A percentile compares a stretch with the other conserved stretches of the same genome.
phyloP scores from a whole-genome alignment of 257 asterid species.

The Przewalskia tangutica region DNA sequence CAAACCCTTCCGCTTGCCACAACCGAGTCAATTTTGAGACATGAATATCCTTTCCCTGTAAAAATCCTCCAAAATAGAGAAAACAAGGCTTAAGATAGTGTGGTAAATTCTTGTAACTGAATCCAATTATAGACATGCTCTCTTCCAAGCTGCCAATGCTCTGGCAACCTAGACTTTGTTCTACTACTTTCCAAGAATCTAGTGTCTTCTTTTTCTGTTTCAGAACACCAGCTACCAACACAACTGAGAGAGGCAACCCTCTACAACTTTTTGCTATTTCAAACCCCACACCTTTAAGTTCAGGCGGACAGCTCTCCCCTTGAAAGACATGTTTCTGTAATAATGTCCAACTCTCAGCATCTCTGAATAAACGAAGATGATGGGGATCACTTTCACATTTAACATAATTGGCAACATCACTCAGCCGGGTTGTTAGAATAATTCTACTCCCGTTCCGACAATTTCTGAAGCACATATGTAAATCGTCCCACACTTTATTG shows the following conservation, averaged over 20 bases:
- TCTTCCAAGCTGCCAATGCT: background rate
- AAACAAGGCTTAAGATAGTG: slow-evolving; percentile 13
- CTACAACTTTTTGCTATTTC: background rate
- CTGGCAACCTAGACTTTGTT: background rate
- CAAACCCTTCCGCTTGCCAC: slow-evolving; percentile 18
- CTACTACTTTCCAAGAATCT: background rate
- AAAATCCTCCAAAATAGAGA: slow-evolving; percentile 8
- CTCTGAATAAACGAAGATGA: slow-evolving; percentile 4
- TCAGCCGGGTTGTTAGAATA: background rate
- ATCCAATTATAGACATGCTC: slow-evolving; percentile 6
- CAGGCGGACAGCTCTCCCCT: slow-evolving; percentile 1
- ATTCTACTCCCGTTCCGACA: background rate
- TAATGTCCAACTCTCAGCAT: slow-evolving; percentile 1
- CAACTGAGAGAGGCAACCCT: slow-evolving; percentile 3
- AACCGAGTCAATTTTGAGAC: background rate
- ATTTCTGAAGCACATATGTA: background rate
- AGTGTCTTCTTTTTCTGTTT: slow-evolving; percentile 4
- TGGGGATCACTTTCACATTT: background rate
- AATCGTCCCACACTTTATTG: background rate
- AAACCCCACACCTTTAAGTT: background rate
- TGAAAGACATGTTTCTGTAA: background rate
- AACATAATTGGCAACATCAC: background rate
- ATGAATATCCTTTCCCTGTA: slow-evolving; percentile 1
- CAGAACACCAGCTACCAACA: slow-evolving; percentile 5
- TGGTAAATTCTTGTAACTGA: slow-evolving; percentile 12